phyloP scores from a whole-genome alignment of 192 early-diverging fungal species.

The Nowakowskiella sp. region DNA sequence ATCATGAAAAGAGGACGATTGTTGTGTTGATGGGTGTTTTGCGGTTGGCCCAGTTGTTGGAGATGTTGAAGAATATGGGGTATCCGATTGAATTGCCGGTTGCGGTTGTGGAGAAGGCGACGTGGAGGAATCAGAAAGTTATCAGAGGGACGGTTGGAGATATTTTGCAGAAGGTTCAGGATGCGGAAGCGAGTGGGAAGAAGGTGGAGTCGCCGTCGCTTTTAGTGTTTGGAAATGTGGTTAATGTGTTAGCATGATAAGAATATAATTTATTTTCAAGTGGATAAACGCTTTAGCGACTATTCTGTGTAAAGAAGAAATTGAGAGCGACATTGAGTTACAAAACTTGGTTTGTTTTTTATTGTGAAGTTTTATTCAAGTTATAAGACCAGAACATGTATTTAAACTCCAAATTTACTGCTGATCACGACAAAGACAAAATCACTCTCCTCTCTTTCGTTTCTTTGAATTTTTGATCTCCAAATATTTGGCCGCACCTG shows the following conservation, averaged over 20 bases:
- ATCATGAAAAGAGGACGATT: slow-evolving; percentile 57
- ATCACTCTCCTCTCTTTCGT: too few species aligned
- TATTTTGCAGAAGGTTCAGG: slow-evolving; percentile 54
- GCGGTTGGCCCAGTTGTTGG: slow-evolving; percentile 54
- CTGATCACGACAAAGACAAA: too few species aligned
- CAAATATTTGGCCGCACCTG: too few species aligned
- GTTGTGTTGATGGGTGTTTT: slow-evolving; percentile 83
- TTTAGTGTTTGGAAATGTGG: slow-evolving; percentile 67
- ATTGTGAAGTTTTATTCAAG: too few species aligned
- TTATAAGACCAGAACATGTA: too few species aligned
- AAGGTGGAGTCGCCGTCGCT: slow-evolving; percentile 66
- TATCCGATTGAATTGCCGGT: slow-evolving; percentile 63
- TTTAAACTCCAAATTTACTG: too few species aligned
- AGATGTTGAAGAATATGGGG: slow-evolving; percentile 40
- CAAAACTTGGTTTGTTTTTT: too few species aligned
- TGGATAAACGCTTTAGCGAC: too few species aligned
- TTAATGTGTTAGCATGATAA: slow-evolving; percentile 16
- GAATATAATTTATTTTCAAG: too few species aligned
- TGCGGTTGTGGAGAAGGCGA: slow-evolving; percentile 70
- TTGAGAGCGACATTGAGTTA: too few species aligned
- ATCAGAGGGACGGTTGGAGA: slow-evolving; percentile 51
- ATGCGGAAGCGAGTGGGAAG: slow-evolving; percentile 40
- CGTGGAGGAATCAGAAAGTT: slow-evolving; percentile 61
- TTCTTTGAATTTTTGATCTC: too few species aligned
- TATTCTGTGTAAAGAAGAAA: too few species aligned